phyloP scores from a whole-genome alignment of 2,329 filamentous ascomycete species.

The Diaporthe ilicicola region DNA sequence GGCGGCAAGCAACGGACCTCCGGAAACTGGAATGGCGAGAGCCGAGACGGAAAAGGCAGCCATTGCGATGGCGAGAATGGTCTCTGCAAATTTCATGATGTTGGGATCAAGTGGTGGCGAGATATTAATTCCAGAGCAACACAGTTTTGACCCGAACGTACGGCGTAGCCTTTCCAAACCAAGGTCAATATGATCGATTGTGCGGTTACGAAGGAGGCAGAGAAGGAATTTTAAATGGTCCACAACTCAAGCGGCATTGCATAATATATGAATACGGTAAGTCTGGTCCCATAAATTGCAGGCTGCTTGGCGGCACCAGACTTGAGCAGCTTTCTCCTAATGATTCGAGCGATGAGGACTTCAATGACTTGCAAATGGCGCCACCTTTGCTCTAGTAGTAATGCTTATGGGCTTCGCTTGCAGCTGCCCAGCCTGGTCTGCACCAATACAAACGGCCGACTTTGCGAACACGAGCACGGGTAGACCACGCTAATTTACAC shows the following conservation, averaged over 20 bases:
- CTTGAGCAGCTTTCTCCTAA: neutral
- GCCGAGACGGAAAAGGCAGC: neutral
- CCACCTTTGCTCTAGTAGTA: no score
- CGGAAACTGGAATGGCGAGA: neutral
- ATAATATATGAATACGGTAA: neutral
- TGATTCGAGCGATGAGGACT: neutral
- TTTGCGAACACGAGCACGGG: no score
- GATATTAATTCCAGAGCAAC: no score
- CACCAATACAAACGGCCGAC: no score
- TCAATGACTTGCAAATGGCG: neutral
- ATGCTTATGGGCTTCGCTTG: no score
- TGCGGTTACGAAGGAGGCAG: no score
- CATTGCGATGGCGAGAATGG: neutral
- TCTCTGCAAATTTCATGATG: neutral
- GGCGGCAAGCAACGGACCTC: neutral
- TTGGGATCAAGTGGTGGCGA: neutral
- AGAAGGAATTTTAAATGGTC: no score
- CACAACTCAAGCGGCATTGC: neutral
- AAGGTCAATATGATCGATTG: no score
- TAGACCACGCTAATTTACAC: no score
- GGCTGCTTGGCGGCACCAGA: neutral
- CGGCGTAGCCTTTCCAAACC: neutral
- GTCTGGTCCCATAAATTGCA: neutral
- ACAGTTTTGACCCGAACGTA: neutral
- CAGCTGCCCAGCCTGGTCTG: no score